phyloP scores from a whole-genome alignment of 768 basidiomycete genomes.

The Boletus speciosus region DNA sequence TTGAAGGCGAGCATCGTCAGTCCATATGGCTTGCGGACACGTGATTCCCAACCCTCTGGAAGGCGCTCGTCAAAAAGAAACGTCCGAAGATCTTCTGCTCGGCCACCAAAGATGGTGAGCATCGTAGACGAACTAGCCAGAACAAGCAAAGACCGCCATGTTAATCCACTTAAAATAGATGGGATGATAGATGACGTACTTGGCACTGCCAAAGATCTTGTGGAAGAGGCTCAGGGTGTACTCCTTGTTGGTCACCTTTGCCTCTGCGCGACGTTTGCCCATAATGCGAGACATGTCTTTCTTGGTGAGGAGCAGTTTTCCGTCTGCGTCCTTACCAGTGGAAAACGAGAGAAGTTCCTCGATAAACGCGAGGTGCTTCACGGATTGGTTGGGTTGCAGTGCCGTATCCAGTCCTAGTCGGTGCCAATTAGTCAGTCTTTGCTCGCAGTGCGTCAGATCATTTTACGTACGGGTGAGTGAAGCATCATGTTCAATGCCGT shows the following conservation, averaged over 20 bases:
- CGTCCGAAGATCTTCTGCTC: constrained; percentile 49
- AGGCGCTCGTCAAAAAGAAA: constrained; percentile 66
- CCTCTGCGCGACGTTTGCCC: constrained; percentile 60
- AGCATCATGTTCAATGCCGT: constrained; percentile 44
- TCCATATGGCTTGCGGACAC: constrained; percentile 49
- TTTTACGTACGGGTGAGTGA: constrained; percentile 32
- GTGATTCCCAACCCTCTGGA: constrained; percentile 69
- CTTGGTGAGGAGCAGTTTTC: constrained; percentile 45
- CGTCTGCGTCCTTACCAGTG: constrained; percentile 53
- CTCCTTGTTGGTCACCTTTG: constrained; percentile 51
- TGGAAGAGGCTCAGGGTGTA: constrained; percentile 53
- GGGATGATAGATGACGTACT: constrained; percentile 41
- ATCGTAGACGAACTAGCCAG: constrained; percentile 58
- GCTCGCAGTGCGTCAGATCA: neutral
- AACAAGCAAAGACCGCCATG: neutral
- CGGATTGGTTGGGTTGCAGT: constrained; percentile 48
- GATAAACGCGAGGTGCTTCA: constrained; percentile 48
- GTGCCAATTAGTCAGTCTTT: neutral
- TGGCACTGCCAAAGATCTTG: constrained; percentile 63
- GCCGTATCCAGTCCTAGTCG: constrained; percentile 51
- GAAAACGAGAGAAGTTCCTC: constrained; percentile 58
- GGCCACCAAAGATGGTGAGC: constrained; percentile 66
- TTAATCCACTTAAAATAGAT: neutral
- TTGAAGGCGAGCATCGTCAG: constrained; percentile 62
- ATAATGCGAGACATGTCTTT: constrained; percentile 58